Percentiles rank a stretch among this genome's conserved stretches.
phyloP scores from a whole-genome alignment of 371 early-diverging fungal genomes.

The Mortierella sp. region DNA sequence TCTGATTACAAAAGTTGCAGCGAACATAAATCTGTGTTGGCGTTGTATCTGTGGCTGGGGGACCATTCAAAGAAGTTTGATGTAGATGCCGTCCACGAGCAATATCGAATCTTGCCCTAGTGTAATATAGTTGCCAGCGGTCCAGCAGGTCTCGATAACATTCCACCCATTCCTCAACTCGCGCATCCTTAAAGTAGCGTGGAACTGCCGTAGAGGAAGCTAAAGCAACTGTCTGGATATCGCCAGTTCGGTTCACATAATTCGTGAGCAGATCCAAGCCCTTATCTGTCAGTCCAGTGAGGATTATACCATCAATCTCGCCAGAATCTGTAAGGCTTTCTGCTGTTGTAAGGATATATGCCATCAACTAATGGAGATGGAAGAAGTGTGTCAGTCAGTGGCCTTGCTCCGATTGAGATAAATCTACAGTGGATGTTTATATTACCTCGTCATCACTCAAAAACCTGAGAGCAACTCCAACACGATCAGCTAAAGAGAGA shows the following conservation, averaged over 20 bases:
- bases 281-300: conserved; percentile 78
- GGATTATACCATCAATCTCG: conserved; percentile 78
- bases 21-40: conserved; percentile 90
- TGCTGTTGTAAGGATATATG: conserved; percentile 64
- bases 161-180: conserved; percentile 87
- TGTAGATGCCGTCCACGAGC: conserved; percentile 74
- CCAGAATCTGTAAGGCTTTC: conserved; percentile 68
- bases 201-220: conserved; percentile 74
- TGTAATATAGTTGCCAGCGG: conserved; percentile 88
- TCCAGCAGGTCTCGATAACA: conserved; percentile 91
- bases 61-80: conserved; percentile 54
- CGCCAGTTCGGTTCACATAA: conserved; percentile 89
- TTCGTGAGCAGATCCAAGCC: conserved; percentile 78
- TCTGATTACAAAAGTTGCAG: conserved; percentile 90
- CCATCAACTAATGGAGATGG: conserved; percentile 61
- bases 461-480: conserved; percentile 83
- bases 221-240: conserved; percentile 91
- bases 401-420: neutral
- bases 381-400: neutral
- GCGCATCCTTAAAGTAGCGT: conserved; percentile 68
- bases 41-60: conserved; percentile 68
- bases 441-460: conserved; percentile 78
- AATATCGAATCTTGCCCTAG: conserved; percentile 91
- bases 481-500: conserved; percentile 78
- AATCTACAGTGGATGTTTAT: neutral